Conservation (phyloP, 257 asterid species). For the Ocimum tenuiflorum region DNA sequence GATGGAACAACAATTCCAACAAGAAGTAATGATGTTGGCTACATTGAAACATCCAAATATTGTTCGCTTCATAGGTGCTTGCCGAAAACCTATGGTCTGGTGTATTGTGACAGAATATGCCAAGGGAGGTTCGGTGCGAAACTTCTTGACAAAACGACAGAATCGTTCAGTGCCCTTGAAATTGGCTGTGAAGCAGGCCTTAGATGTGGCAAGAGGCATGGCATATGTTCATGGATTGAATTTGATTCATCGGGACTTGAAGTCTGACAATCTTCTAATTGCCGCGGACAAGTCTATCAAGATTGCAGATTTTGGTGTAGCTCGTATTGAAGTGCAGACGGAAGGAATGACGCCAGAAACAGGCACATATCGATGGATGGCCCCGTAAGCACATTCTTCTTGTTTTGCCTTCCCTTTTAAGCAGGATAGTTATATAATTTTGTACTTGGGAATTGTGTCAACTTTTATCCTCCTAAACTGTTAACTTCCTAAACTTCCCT, state of each 20-base stretch:
- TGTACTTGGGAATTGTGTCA: neutral
- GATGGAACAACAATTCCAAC: conserved; percentile 98
- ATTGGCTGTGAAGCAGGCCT: conserved; percentile 96
- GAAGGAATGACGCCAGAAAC: conserved; percentile 99
- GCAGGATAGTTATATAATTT: neutral
- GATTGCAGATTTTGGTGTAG: conserved; percentile 97
- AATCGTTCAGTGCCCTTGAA: conserved; percentile 87
- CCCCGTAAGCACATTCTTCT: conserved; percentile 64
- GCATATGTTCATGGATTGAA: conserved; percentile 85
- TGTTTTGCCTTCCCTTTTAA: neutral
- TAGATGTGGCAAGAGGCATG: conserved; percentile 98
- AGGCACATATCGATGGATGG: conserved; percentile 99
- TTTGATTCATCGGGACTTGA: conserved; percentile 86
- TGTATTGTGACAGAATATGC: conserved; percentile 97
- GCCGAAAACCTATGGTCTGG: conserved; percentile 99
- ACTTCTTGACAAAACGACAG: conserved; percentile 72
- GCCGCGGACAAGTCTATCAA: conserved; percentile 88
- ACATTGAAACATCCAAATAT: conserved; percentile 83
- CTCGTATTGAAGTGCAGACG: conserved; percentile 94
- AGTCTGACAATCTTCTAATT: conserved; percentile 91
- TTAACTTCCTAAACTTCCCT: no score
- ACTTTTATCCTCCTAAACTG: neutral
- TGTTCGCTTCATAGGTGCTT: conserved; percentile 87
- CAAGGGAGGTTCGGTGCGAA: conserved; percentile 94
- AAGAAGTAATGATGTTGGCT: conserved; percentile 97